phyloP scores from a whole-genome alignment of 2,329 filamentous ascomycete species.

The Xylariaceae sp. region DNA sequence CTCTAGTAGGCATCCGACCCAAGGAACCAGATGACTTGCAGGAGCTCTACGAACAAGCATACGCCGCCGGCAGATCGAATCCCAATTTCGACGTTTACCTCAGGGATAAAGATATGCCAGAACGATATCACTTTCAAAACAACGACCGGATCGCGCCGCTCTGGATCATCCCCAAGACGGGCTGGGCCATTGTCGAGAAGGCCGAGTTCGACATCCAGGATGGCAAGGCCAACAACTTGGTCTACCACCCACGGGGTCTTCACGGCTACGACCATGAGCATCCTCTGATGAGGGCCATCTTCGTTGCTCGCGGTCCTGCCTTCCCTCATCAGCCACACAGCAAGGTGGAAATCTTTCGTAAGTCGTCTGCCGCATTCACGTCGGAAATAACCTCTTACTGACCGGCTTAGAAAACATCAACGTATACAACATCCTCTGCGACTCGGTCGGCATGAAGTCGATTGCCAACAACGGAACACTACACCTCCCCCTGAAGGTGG shows the following conservation, averaged over 20 bases:
- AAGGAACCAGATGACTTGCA: slow-evolving; percentile 61
- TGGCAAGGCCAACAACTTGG: slow-evolving; percentile 52
- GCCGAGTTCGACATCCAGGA: slow-evolving; percentile 69
- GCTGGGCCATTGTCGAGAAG: slow-evolving; percentile 83
- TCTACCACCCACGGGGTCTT: slow-evolving; percentile 75
- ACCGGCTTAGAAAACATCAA: slow-evolving; percentile 75
- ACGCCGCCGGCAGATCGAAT: slow-evolving; percentile 49
- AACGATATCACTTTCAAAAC: slow-evolving; percentile 81
- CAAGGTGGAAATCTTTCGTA: slow-evolving; percentile 73
- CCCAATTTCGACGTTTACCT: slow-evolving; percentile 82
- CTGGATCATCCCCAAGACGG: slow-evolving; percentile 87
- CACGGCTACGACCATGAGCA: slow-evolving; percentile 96
- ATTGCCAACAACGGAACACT: slow-evolving; percentile 83
- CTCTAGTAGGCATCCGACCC: slow-evolving; percentile 78
- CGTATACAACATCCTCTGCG: slow-evolving; percentile 91
- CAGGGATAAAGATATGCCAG: slow-evolving; percentile 79
- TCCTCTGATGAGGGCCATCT: slow-evolving; percentile 92
- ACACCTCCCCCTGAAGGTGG: slow-evolving; percentile 57
- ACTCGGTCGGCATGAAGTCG: slow-evolving; percentile 68
- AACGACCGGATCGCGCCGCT: slow-evolving; percentile 88
- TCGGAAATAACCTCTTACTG: background rate
- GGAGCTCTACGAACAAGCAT: slow-evolving; percentile 55
- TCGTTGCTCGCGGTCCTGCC: slow-evolving; percentile 83
- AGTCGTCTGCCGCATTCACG: too few species aligned
- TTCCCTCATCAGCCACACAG: slow-evolving; percentile 83